Evolutionary conservation across 2,329 filamentous ascomycete genomes (phyloP).

Genomic region (Aureobasidium sp.): DNA sequence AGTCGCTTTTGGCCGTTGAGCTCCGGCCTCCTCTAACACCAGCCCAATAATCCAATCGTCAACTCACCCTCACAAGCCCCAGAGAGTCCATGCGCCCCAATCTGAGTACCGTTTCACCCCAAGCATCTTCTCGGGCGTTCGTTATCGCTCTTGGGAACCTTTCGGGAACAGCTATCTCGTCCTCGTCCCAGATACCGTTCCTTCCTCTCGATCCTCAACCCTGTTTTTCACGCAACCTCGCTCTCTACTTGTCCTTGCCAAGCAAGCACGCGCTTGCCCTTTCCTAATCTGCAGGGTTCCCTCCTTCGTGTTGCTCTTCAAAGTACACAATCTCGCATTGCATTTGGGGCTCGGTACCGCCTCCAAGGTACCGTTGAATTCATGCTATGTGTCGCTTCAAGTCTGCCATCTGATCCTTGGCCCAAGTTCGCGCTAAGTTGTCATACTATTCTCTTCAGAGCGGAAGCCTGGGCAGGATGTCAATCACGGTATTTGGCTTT

Average conservation of each 20-base stretch:
- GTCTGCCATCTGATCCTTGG: background rate
- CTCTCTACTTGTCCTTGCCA: background rate
- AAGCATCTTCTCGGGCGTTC: background rate
- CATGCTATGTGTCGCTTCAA: background rate
- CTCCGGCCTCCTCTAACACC: background rate
- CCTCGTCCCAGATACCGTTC: background rate
- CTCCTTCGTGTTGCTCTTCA: background rate
- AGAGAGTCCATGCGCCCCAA: background rate
- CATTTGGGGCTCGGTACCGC: background rate
- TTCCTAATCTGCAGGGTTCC: background rate
- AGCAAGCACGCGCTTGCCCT: slow-evolving; percentile 2
- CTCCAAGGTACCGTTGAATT: background rate
- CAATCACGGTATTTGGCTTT: background rate
- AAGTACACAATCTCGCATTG: slow-evolving; percentile 1
- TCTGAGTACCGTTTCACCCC: background rate
- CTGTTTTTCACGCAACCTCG: background rate
- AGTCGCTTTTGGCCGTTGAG: background rate
- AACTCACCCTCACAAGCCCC: background rate
- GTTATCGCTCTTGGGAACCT: background rate
- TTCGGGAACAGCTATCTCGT: background rate
- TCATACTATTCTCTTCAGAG: background rate
- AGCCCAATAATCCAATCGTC: background rate
- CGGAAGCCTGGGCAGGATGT: background rate
- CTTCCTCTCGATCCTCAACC: background rate
- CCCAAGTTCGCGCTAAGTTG: background rate